Conservation (phyloP, 192 early-diverging fungal species). For the Thoreauomyces humboldtii region DNA sequence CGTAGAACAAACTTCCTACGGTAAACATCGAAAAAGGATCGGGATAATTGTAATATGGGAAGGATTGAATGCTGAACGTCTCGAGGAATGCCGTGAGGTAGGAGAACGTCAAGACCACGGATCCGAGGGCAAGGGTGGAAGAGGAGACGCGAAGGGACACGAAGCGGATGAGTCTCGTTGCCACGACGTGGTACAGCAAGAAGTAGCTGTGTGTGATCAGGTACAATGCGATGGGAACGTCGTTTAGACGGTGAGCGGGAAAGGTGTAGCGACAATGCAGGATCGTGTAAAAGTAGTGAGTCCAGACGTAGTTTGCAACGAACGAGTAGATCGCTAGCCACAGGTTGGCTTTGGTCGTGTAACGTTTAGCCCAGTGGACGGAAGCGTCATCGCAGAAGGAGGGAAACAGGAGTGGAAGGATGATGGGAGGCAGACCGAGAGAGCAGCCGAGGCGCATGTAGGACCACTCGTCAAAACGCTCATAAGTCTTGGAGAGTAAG, state of each 20-base stretch:
- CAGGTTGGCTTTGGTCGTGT: constrained; percentile 11
- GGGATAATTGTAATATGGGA: constrained; percentile 11
- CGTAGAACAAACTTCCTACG: constrained; percentile 11
- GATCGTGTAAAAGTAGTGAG: constrained; percentile 11
- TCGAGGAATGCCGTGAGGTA: constrained; percentile 3
- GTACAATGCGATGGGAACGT: constrained; percentile 9
- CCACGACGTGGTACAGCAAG: neutral
- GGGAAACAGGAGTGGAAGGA: neutral
- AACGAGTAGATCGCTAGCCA: constrained; percentile 8
- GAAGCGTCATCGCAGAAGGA: neutral
- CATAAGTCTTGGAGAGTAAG: neutral
- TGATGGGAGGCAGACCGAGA: neutral
- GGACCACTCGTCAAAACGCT: neutral
- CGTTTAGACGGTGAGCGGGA: neutral
- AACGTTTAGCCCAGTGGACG: neutral
- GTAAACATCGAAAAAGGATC: constrained; percentile 5
- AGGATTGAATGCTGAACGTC: neutral
- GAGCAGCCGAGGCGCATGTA: constrained; percentile 6
- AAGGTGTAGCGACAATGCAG: constrained; percentile 2
- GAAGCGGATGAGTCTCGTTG: neutral
- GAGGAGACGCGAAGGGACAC: neutral
- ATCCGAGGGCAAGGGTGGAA: neutral
- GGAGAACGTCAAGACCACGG: neutral
- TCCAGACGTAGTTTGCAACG: constrained; percentile 4
- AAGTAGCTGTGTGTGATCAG: constrained; percentile 11